Evolutionary conservation across 371 early-diverging fungal genomes (phyloP).

Genomic region (Saksenaea vasiformis): DNA sequence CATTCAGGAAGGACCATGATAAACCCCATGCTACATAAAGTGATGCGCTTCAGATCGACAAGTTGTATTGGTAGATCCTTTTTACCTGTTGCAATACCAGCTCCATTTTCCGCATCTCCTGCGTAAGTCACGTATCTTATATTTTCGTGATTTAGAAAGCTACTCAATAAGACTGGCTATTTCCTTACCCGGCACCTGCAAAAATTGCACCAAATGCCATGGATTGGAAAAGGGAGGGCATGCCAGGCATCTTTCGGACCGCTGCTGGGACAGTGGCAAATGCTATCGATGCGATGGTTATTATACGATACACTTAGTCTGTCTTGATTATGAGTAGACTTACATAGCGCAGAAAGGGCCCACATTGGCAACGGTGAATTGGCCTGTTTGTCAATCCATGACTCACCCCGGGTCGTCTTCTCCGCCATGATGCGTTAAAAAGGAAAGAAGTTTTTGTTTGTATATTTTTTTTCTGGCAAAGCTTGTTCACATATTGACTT

Average conservation of each 20-base stretch:
- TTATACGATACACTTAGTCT: not conserved
- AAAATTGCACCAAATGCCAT: conserved; percentile 45
- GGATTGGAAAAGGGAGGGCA: conserved; percentile 44
- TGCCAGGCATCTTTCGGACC: conserved; percentile 34
- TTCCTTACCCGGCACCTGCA: conserved; percentile 48
- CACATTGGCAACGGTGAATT: conserved; percentile 45
- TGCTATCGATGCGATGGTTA: conserved; percentile 20
- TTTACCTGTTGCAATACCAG: conserved; percentile 56
- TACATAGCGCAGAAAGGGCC: conserved; percentile 46
- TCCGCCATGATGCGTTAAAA: conserved; percentile 7
- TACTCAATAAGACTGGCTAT: not conserved
- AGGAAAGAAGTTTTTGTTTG: conserved; percentile 5
- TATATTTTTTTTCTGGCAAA: not conserved
- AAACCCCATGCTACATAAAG: conserved; percentile 47
- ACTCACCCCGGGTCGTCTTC: conserved; percentile 6
- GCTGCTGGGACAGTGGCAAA: conserved; percentile 39
- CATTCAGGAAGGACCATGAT: conserved; percentile 49
- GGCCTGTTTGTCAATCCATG: conserved; percentile 42
- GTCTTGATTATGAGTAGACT: conserved; percentile 2
- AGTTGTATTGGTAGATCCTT: not conserved
- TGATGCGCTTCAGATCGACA: too few relatives aligned
- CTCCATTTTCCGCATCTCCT: conserved; percentile 51
- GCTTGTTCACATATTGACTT: not conserved
- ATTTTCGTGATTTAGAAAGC: not conserved
- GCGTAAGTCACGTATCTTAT: conserved; percentile 41